phyloP scores from a whole-genome alignment of 2,329 filamentous ascomycete species.

The Pseudogymnoascus sp. region DNA sequence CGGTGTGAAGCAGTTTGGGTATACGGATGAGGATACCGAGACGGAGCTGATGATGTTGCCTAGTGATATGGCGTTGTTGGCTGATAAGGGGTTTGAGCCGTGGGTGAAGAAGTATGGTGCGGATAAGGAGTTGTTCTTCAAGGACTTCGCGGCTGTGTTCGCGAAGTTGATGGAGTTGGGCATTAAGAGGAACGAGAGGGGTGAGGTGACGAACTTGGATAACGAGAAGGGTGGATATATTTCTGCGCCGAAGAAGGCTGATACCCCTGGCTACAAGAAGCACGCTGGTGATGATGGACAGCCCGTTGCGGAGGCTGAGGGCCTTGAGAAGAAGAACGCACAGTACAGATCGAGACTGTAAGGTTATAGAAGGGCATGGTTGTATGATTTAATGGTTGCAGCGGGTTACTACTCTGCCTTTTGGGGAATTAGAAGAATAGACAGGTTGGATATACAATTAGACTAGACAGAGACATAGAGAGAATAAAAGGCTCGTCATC shows the following conservation, averaged over 20 bases:
- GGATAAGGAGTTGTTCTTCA: constrained; percentile 56
- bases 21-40: constrained; percentile 47
- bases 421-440: constrained; percentile 1
- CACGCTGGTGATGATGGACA: constrained; percentile 27
- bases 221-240: constrained; percentile 50
- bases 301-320: constrained; percentile 30
- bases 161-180: constrained; percentile 55
- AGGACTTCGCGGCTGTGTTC: constrained; percentile 52
- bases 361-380: constrained; percentile 19
- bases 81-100: constrained; percentile 44
- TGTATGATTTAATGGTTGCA: constrained; percentile 21
- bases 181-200: constrained; percentile 46
- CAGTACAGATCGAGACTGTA: constrained; percentile 35
- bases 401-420: constrained; percentile 3
- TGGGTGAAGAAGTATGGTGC: constrained; percentile 54
- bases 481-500: constrained; percentile 11
- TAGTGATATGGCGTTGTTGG: constrained; percentile 52
- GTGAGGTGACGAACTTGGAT: constrained; percentile 48
- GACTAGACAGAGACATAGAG: constrained; percentile 13
- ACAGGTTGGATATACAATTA: constrained; percentile 10
- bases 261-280: constrained; percentile 27
- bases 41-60: constrained; percentile 61
- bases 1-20: constrained; percentile 51
- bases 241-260: constrained; percentile 49
- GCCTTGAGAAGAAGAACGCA: constrained; percentile 20